A percentile compares a stretch with the other conserved stretches of the same genome.
Evolutionary conservation across 108 stramenopile genomes (phyloP).

Genomic region (Phaeodactylum tricornutum): DNA sequence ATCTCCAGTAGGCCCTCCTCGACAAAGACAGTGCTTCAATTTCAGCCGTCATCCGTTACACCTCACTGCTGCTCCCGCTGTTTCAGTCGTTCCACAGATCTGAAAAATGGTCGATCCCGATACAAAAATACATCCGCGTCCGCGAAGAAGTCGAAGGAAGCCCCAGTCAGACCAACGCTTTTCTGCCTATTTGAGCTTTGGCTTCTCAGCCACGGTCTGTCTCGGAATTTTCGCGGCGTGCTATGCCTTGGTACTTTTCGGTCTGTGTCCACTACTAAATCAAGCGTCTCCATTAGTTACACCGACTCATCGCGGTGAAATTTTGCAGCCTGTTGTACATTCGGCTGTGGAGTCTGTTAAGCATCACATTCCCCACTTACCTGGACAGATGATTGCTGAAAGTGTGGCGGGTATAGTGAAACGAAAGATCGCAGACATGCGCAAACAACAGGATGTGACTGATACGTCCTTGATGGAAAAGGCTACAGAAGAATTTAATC

Average conservation of each 20-base stretch:
- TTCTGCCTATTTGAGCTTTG: constrained; percentile 35
- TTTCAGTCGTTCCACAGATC: too few relatives aligned
- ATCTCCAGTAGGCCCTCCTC: too few relatives aligned
- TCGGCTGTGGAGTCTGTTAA: neutral
- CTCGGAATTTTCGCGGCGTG: constrained; percentile 22
- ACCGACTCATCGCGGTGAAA: constrained; percentile 1
- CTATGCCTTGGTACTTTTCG: constrained; percentile 29
- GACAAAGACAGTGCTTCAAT: too few relatives aligned
- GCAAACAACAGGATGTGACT: constrained; percentile 22
- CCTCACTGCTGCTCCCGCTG: too few relatives aligned
- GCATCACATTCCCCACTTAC: constrained; percentile 7
- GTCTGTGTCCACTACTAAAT: constrained; percentile 24
- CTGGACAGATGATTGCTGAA: constrained; percentile 14
- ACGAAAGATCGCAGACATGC: constrained; percentile 12
- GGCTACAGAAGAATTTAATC: constrained; percentile 26
- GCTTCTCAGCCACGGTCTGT: constrained; percentile 23
- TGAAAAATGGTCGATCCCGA: too few relatives aligned
- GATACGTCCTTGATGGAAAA: constrained; percentile 27
- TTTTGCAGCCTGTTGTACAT: constrained; percentile 3
- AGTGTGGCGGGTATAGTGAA: constrained; percentile 15
- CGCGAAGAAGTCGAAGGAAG: neutral
- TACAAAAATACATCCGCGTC: constrained; percentile 2
- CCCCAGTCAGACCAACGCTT: constrained; percentile 23
- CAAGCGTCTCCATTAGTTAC: constrained; percentile 3
- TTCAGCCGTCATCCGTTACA: too few relatives aligned